Conservation (phyloP, 805 yeast genomes). For the Scheffersomyces stipitis region DNA sequence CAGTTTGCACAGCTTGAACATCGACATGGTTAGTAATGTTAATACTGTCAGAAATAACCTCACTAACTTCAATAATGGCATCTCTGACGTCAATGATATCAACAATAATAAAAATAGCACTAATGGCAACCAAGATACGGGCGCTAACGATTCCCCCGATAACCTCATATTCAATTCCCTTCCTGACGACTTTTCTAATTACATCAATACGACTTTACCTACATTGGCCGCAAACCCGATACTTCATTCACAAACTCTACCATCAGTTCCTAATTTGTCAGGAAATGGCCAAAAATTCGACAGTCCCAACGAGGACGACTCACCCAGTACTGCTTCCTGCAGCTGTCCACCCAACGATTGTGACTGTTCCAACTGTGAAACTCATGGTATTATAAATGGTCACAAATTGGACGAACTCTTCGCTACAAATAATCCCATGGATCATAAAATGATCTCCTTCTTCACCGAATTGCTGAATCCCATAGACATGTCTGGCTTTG, state of each 20-base stretch:
- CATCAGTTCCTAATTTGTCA: no score
- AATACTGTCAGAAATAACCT: conserved; percentile 5
- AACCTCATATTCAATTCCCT: neutral
- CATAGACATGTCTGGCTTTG: no score
- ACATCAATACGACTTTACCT: neutral
- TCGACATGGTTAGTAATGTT: conserved; percentile 10
- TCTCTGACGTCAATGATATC: conserved; percentile 10
- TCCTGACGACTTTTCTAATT: neutral
- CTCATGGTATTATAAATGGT: conserved; percentile 46
- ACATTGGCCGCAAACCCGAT: neutral
- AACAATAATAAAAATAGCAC: neutral
- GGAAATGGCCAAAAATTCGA: no score
- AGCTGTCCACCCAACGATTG: conserved; percentile 28
- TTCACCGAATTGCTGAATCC: neutral
- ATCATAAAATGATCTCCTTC: neutral
- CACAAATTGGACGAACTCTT: conserved; percentile 39
- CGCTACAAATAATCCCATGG: neutral
- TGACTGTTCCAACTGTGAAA: conserved; percentile 44
- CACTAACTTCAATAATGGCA: neutral
- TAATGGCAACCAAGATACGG: neutral
- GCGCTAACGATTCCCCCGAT: neutral
- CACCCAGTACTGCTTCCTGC: conserved; percentile 14
- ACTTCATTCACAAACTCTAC: neutral
- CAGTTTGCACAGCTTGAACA: no score
- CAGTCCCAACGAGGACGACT: conserved; percentile 3